Conservation (phyloP, 257 asterid species). For the Solanum dulcamara region DNA sequence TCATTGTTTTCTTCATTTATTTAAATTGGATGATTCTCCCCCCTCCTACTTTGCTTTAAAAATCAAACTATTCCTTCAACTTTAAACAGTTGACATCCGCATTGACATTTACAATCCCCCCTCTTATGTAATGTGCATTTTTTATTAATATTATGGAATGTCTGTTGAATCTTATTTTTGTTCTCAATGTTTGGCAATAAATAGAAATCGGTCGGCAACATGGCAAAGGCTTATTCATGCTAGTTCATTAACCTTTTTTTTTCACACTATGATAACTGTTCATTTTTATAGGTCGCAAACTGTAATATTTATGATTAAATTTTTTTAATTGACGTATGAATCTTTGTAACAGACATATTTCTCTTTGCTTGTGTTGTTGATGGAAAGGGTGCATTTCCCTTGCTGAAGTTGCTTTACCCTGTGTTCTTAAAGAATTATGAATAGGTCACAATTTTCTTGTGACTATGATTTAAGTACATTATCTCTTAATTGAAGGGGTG, state of each 20-base stretch:
- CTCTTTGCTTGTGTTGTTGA: not conserved
- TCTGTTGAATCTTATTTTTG: not conserved
- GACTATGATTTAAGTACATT: not conserved
- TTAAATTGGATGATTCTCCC: not conserved
- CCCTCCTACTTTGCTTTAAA: not conserved
- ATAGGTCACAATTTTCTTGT: not conserved
- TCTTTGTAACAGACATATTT: not conserved
- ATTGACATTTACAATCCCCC: not conserved
- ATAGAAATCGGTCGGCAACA: not conserved
- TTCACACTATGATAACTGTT: not conserved
- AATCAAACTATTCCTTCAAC: not conserved
- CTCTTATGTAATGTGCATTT: not conserved
- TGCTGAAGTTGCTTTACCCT: not conserved
- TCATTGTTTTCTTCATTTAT: not conserved
- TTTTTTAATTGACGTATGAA: not conserved
- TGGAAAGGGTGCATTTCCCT: not conserved
- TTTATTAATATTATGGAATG: not conserved
- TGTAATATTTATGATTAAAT: not conserved
- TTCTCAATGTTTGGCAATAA: not conserved
- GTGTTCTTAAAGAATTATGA: not conserved
- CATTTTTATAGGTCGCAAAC: not conserved
- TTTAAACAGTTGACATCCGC: not conserved
- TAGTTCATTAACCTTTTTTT: not conserved
- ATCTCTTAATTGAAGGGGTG: not conserved
- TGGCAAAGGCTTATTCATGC: not conserved